Evolutionary conservation across 2,329 filamentous ascomycete genomes (phyloP), one percentile per base, ranked within the genome.

Genomic region (Xylogone sp.): DNA sequence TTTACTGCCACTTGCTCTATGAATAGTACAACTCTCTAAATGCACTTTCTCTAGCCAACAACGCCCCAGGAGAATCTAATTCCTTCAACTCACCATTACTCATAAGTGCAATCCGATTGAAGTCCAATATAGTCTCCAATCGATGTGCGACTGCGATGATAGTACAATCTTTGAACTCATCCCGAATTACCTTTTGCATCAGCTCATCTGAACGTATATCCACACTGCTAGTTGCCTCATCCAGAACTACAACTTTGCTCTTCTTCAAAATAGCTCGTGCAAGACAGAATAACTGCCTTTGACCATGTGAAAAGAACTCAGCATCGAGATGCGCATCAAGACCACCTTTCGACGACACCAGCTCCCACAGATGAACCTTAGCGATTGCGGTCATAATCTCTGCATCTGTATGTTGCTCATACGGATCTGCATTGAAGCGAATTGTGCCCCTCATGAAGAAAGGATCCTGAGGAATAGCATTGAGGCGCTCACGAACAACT

Each of bases 241-340:
- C 73, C 1, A 75, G 53, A 7, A 77, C 59, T 0, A 77, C 56
- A 2, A 77, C 59, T 13, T 65, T 69, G 0, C 68, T 65, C 27
- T 64, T 65, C 3, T 65, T 61, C 16, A 78, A 53, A 7, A 79
- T 64, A 0, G 75, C 72, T 6, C 78, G 66, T 0, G 75, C 76
- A 9, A 81, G 64, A 22, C 70, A 71, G 51, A 80, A 73, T 0
- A 80, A 61, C 59, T 81, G 78, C 43, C 66, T 64, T 55, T 81
- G 72, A 1, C 77, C 77, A 43, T 75, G 71, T 0, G 73, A 77
- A 68, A 97, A 92, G 0, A 91, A 95, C 6, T 77, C 71, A 2
- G 73, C 67, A n/a, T 71, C 69, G 55, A 85, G 72, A 2, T 53
- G 43, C 2, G 53, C 51, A 13, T 61, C 56, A 3, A 63, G 48